A percentile compares a stretch with the other conserved stretches of the same genome.
These are phyloP conservation scores for Leptographium lundbergii DNA, from an alignment of 2,329 filamentous ascomycete species.

Conservation along the genomic window DNA sequence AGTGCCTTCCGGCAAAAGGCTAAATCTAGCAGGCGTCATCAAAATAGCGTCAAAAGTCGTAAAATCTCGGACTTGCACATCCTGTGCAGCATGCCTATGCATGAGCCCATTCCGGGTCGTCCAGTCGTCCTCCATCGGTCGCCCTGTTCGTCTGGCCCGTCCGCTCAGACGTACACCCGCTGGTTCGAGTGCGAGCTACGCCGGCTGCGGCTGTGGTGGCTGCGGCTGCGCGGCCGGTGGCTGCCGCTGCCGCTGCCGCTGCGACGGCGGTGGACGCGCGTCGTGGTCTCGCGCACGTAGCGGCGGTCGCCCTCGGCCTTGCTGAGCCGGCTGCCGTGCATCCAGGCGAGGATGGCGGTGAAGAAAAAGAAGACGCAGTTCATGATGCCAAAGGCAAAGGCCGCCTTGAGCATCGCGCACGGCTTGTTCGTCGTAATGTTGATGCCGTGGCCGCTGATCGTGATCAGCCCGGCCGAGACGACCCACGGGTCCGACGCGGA, in stretches of 20 bases:
- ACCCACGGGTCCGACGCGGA: slow-evolving; percentile 34
- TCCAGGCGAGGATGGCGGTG: slow-evolving; percentile 57
- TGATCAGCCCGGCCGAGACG: slow-evolving; percentile 49
- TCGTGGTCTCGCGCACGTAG: slow-evolving; percentile 33
- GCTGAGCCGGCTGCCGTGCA: slow-evolving; percentile 34
- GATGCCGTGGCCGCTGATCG: slow-evolving; percentile 37
- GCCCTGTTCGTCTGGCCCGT: not conserved
- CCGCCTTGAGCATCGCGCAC: slow-evolving; percentile 86
- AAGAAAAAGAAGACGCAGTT: slow-evolving; percentile 69
- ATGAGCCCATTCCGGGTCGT: too few species aligned
- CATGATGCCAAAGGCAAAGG: slow-evolving; percentile 84
- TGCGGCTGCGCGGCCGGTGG: slow-evolving; percentile 20
- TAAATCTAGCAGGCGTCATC: too few species aligned
- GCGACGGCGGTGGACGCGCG: slow-evolving; percentile 23
- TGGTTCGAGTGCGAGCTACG: slow-evolving; percentile 36
- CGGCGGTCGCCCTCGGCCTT: slow-evolving; percentile 32
- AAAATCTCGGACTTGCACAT: too few species aligned
- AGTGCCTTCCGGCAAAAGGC: too few species aligned
- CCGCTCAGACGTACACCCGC: slow-evolving; percentile 33
- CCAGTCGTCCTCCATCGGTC: not conserved
- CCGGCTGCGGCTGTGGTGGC: slow-evolving; percentile 27
- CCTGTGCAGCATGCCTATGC: too few species aligned
- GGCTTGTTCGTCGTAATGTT: slow-evolving; percentile 53
- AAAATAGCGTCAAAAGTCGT: too few species aligned
- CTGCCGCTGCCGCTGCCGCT: slow-evolving; percentile 22